A percentile compares a stretch with the other conserved stretches of the same genome.
Evolutionary conservation across 495 filamentous ascomycete species (phyloP).

Genomic region (Xylaria sp.): DNA sequence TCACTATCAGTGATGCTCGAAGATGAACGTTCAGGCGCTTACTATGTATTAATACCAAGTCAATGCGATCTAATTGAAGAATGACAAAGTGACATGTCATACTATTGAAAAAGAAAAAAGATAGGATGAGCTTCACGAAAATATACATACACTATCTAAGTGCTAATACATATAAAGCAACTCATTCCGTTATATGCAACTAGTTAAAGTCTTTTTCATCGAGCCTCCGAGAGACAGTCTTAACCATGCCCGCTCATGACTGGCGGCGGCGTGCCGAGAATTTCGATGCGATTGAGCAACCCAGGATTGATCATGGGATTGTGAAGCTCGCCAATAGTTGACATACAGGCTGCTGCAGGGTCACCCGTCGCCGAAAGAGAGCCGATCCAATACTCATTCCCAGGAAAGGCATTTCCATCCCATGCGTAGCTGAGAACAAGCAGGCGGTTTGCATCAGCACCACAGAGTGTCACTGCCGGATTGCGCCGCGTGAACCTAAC

Average conservation of each 20-base stretch:
- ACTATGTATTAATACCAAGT: not conserved
- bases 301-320: slow-evolving; percentile 41
- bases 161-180: not conserved
- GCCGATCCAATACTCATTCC: slow-evolving; percentile 49
- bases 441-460: slow-evolving; percentile 29
- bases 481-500: slow-evolving; percentile 41
- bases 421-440: slow-evolving; percentile 50
- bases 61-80: not conserved
- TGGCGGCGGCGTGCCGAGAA: not conserved
- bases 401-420: slow-evolving; percentile 49
- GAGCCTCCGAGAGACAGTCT: not conserved
- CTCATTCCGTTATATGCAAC: not conserved
- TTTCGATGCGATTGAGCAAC: slow-evolving; percentile 29
- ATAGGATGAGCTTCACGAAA: not conserved
- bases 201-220: not conserved
- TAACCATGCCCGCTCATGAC: not conserved
- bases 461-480: slow-evolving; percentile 40
- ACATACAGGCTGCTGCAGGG: slow-evolving; percentile 49
- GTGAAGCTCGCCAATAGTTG: slow-evolving; percentile 46
- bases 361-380: slow-evolving; percentile 40
- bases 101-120: no score
- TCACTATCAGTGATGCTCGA: not conserved
- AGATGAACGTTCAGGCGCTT: not conserved
- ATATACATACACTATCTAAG: not conserved
- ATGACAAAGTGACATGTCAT: not conserved